phyloP scores from a whole-genome alignment of 352 stramenopile species.

The Phytophthora cactorum region DNA sequence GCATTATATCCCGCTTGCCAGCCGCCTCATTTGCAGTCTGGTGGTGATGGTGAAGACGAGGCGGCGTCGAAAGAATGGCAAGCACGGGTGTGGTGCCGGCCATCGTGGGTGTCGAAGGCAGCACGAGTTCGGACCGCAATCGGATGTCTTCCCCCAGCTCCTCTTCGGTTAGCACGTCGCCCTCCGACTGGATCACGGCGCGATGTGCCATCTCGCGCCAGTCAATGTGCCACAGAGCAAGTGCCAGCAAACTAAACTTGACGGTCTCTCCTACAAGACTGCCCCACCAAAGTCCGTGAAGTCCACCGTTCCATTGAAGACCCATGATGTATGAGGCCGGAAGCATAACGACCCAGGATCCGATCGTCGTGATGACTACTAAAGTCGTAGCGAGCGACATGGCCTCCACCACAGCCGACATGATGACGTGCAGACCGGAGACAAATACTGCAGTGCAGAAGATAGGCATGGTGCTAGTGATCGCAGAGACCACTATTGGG shows the following conservation, averaged over 20 bases:
- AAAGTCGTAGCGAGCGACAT: conserved; percentile 80
- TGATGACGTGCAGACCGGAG: conserved; percentile 78
- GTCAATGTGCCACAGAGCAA: conserved; percentile 66
- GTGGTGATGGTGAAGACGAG: conserved; percentile 51
- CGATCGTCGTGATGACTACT: conserved; percentile 69
- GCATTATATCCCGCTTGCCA: conserved; percentile 14
- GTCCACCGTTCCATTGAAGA: conserved; percentile 51
- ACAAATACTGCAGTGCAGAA: conserved; percentile 79
- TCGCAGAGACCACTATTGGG: conserved; percentile 49
- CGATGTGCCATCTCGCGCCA: conserved; percentile 72
- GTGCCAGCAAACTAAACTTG: conserved; percentile 75
- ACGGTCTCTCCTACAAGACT: conserved; percentile 71
- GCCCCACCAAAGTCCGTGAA: conserved; percentile 79
- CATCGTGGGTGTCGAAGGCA: conserved; percentile 68
- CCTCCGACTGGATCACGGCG: conserved; percentile 71
- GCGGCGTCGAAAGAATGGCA: conserved; percentile 62
- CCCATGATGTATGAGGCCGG: conserved; percentile 66
- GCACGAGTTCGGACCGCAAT: conserved; percentile 61
- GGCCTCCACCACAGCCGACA: conserved; percentile 78
- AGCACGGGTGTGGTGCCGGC: conserved; percentile 60
- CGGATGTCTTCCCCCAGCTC: conserved; percentile 73
- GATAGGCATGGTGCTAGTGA: conserved; percentile 64
- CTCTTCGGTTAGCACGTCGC: conserved; percentile 35
- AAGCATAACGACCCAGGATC: conserved; percentile 78
- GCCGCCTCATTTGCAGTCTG: conserved; percentile 2